These are phyloP conservation scores for Mycena galericulata DNA, from an alignment of 768 basidiomycete genomes.

Conservation along the genomic window DNA sequence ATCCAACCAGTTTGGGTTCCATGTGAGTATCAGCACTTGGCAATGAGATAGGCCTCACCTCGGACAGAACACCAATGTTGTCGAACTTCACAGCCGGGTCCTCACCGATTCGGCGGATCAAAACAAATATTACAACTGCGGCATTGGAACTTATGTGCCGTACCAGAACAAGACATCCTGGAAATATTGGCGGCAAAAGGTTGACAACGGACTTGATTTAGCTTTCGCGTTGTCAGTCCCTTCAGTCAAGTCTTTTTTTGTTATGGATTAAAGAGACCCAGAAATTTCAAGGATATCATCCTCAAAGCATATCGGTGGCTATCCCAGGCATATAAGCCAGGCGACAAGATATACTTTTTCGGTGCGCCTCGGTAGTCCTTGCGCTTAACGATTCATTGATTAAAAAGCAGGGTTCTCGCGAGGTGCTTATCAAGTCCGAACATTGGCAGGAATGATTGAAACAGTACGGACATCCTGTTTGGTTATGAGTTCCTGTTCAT, in stretches of 20 bases:
- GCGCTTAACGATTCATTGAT: not conserved
- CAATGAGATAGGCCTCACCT: not conserved
- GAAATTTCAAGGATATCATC: slow-evolving; percentile 1
- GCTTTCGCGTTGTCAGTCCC: not conserved
- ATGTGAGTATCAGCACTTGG: slow-evolving; percentile 36
- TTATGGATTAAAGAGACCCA: not conserved
- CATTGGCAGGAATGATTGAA: slow-evolving; percentile 8
- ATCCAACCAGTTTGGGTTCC: slow-evolving; percentile 50
- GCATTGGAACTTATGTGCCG: slow-evolving; percentile 46
- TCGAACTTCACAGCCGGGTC: slow-evolving; percentile 44
- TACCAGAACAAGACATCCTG: slow-evolving; percentile 30
- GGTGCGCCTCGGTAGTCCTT: not conserved
- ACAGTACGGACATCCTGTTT: not conserved
- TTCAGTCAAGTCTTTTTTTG: too few species aligned
- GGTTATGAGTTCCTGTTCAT: not conserved
- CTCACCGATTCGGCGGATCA: slow-evolving; percentile 36
- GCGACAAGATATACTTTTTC: slow-evolving; percentile 11
- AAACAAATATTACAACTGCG: slow-evolving; percentile 48
- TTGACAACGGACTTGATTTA: not conserved
- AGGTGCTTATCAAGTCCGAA: slow-evolving; percentile 12
- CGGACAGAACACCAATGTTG: slow-evolving; percentile 49
- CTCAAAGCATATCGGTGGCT: slow-evolving; percentile 16
- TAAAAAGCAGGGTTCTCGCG: not conserved
- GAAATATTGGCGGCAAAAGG: slow-evolving; percentile 19
- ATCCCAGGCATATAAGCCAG: not conserved